Base-by-base conservation (phyloP, 2,329 filamentous ascomycete species). In the Lecanosticta acicola region DNA sequence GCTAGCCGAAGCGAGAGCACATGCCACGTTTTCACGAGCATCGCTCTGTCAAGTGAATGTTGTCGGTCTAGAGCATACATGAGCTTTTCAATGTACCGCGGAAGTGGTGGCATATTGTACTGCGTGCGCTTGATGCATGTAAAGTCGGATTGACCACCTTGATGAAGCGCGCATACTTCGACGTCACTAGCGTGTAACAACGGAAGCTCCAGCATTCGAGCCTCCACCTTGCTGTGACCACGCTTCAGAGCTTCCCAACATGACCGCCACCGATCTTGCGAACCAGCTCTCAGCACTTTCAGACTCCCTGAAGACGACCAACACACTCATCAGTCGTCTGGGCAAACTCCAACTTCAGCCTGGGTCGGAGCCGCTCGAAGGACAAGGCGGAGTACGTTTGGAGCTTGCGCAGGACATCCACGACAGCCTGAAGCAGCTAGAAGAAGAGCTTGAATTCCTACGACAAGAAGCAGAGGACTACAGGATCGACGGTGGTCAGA, bases 361-460 rank as follows among this genome's bases (percentile, higher is more conserved):
- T 57, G 87, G 64, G 72, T 84, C 68, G 69, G 81, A 73, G 73
- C 80, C 65, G 9, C 68, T 74, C 65, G 60, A 75, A 72, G 73
- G 85, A 75, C 50, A 53, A 18, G 41, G 50, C 43, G 76, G 80
- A 52, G 73, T 75, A 4, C 80, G 84, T 45, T 66, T 83, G 16
- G 89, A 95, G 68, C 77, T 96, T 26, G 80, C 81, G 54, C 75
- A 79, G 17, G 89, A 96, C 65, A 94, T 96, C 53, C 82, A 84
- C 55, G 81, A 87, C 59, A 78, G 78, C 14, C 68, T 96, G 50
- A 84, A 87, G 57, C 83, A 86, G 46, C 79, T 85, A 40, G 83
- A 94, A 58, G 87, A 94, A 52, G 87, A 94, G 48, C 78, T 93
- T 54, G 90, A 94, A 65, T 68, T 93, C 14, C 63, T 96, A 26